Evolutionary conservation across 2,329 filamentous ascomycete genomes (phyloP).

Genomic region (Bipolaris victoriae): DNA sequence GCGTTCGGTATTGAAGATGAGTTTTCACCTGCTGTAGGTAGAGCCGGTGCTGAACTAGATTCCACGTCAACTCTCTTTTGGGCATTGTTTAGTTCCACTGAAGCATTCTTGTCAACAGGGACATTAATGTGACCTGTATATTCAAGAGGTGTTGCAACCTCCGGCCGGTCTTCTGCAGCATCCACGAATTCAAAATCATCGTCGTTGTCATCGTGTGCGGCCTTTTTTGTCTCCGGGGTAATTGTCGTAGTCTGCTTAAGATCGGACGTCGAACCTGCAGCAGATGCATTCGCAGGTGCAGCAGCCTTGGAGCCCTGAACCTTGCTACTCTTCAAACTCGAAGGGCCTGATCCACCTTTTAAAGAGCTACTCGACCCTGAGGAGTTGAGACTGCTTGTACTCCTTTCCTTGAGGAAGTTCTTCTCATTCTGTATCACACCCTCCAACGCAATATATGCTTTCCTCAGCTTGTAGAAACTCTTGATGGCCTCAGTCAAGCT

Average conservation of each 20-base stretch:
- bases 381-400: conserved; percentile 40
- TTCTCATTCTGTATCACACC: conserved; percentile 77
- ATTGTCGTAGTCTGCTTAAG: conserved; percentile 18
- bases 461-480: conserved; percentile 90
- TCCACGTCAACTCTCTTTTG: conserved; percentile 28
- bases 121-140: conserved; percentile 55
- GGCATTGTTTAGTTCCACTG: conserved; percentile 33
- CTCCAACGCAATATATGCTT: conserved; percentile 84
- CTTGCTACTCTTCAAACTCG: conserved; percentile 17
- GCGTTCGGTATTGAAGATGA: conserved; percentile 31
- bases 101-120: conserved; percentile 29
- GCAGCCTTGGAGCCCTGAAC: conserved; percentile 12
- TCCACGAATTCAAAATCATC: conserved; percentile 63
- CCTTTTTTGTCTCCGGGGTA: conserved; percentile 14
- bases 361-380: conserved; percentile 26
- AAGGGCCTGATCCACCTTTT: conserved; percentile 28
- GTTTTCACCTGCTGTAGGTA: conserved; percentile 27
- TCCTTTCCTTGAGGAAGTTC: conserved; percentile 57
- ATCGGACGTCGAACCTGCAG: conserved; percentile 25
- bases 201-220: conserved; percentile 35
- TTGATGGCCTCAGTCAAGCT: conserved; percentile 89
- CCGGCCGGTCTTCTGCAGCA: conserved; percentile 58
- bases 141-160: conserved; percentile 53
- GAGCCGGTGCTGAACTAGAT: conserved; percentile 34
- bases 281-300: conserved; percentile 13